Evolutionary conservation across 441 rosid genomes (phyloP), one percentile per base, ranked within the genome.

Genomic region (Croton setiger): DNA sequence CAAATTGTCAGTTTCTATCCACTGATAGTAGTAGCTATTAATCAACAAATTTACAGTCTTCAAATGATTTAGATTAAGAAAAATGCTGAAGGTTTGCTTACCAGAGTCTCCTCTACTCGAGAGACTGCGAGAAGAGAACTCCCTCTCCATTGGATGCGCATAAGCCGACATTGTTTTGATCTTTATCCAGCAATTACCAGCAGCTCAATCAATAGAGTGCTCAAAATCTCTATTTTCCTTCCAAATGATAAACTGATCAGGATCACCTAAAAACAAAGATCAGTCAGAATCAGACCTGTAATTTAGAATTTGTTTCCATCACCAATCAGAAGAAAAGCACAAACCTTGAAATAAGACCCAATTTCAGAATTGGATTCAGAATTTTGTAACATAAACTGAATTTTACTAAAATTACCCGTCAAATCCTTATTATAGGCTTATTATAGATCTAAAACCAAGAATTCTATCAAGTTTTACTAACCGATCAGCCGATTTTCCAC

Each of bases 71-170:
- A 7, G 9, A 53, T 15, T 45, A 47, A n/a, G 17, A 12, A 14
- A 51, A 51, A 51, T 7, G 18, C 68, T 4, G 21, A 52, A 63
- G 43, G 53, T 60, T 57, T 13, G 35, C 73, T 70, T 84, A 91
- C 98, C 97, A 7, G 98, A 89, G 67, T 79, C 84, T 63, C 79
- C 91, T 75, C 90, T 79, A 69, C 90, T 89, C 0, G 85, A 72
- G 81, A 90, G 85, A 78, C 79, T 82, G 61, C 35, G 80, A 67
- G 86, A 79, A 4, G 98, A 93, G 86, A 66, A 69, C 66, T 84
- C 80, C 66, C 90, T 81, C 76, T 89, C 98, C 93, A 87, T 87
- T 77, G 84, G 91, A 81, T 84, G 93, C 12, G 78, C 83, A 23
- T 84, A 86, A 78, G 88, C 93, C 17, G 93, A 93, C 96, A 87